phyloP scores from a whole-genome alignment of 2,329 filamentous ascomycete species.

The Pseudohalonectria lignicola region DNA sequence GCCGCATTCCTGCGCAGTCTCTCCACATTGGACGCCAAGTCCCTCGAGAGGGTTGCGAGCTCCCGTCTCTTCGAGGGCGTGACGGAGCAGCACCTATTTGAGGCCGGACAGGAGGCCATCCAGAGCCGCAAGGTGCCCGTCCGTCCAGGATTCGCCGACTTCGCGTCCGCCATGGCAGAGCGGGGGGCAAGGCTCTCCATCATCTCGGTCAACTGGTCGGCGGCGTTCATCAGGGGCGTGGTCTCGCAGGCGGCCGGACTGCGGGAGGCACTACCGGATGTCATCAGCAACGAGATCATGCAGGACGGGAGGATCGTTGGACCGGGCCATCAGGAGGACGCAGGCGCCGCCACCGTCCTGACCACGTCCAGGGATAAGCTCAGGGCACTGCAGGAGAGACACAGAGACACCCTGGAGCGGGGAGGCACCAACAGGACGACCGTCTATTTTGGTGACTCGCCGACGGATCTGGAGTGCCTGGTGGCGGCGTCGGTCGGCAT shows the following conservation, averaged over 20 bases:
- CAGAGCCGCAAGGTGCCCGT: slow-evolving; percentile 20
- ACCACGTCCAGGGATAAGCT: slow-evolving; percentile 35
- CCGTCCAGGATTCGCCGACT: slow-evolving; percentile 10
- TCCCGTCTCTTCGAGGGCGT: slow-evolving; percentile 34
- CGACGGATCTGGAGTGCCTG: slow-evolving; percentile 44
- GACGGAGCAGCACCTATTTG: slow-evolving; percentile 16
- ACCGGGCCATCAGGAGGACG: slow-evolving; percentile 13
- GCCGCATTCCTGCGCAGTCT: slow-evolving; percentile 29
- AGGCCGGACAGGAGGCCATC: slow-evolving; percentile 26
- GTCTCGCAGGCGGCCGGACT: slow-evolving; percentile 15
- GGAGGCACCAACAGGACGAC: slow-evolving; percentile 10
- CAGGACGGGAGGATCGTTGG: slow-evolving; percentile 28
- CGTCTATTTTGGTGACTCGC: slow-evolving; percentile 49
- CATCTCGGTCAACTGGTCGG: slow-evolving; percentile 32
- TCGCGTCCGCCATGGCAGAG: slow-evolving; percentile 14
- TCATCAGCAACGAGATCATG: slow-evolving; percentile 33
- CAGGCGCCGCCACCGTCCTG: slow-evolving; percentile 15
- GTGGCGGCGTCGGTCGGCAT: slow-evolving; percentile 29
- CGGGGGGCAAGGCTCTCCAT: slow-evolving; percentile 28
- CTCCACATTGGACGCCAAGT: slow-evolving; percentile 31
- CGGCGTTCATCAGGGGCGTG: slow-evolving; percentile 14
- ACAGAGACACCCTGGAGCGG: not conserved
- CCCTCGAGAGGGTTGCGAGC: slow-evolving; percentile 29
- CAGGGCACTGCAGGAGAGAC: slow-evolving; percentile 19
- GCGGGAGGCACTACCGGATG: slow-evolving; percentile 10